Evolutionary conservation across 257 asterid genomes (phyloP), one percentile per base, ranked within the genome.

Genomic region (Eucommia ulmoides): DNA sequence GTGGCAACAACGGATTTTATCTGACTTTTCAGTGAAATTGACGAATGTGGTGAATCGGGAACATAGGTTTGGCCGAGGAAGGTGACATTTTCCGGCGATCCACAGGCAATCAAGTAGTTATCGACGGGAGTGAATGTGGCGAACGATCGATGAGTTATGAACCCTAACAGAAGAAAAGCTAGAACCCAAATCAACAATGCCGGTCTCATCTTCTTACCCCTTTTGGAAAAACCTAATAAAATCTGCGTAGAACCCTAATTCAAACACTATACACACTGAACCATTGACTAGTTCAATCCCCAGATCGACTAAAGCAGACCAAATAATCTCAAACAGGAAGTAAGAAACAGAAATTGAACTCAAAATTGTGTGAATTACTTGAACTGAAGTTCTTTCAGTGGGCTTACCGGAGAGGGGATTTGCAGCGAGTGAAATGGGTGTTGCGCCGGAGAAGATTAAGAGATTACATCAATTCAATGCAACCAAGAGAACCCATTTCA

Each of bases 1-100:
- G 84, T 64, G 5, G 68, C 79, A 46, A 51, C 53, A 41, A 38
- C 12, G 3, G 84, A 73, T 75, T 71, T 67, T 3, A 60, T 69
- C 16, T 60, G 69, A 76, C 24, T 60, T 66, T 64, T 74, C 41
- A 73, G 52, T 38, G 74, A 68, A 65, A 78, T 42, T 0, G 72
- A 65, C 41, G 82, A 68, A 52, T 50, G 78, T 55, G 20, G 41
- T 22, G 75, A 71, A 56, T 81, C 93, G 15, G 93, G 78, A 20
- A 61, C 58, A 22, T 72, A 81, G 15, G 74, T 73, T 19, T 58
- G 82, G 33, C 78, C 80, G 46, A 68, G 74, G 58, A 60, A 81
- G 20, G 80, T 61, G 51, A 78, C 84, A 54, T 73, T 71, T 59
- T 73, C 73, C n/a, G 78, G 63, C 59, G 93, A 78, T 72, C 93